These are phyloP conservation scores for Cucurbita ficifolia DNA, from an alignment of 306 rosid genomes.

Conservation along the genomic window DNA sequence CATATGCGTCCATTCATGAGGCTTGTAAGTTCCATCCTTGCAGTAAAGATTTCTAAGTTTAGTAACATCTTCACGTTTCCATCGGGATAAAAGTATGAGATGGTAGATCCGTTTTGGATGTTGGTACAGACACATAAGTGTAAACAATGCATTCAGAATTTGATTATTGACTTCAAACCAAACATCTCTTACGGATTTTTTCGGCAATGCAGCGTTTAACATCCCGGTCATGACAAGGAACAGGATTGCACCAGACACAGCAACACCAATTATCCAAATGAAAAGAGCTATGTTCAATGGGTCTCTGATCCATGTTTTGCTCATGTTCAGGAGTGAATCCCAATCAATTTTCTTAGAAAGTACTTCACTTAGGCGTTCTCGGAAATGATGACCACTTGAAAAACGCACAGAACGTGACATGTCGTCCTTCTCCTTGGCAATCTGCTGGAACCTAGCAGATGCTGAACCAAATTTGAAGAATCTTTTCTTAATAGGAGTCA, in stretches of 20 bases:
- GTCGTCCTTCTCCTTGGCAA: constrained; percentile 47
- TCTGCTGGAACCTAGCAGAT: constrained; percentile 43
- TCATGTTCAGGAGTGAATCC: constrained; percentile 38
- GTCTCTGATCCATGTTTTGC: constrained; percentile 53
- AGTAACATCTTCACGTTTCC: constrained; percentile 54
- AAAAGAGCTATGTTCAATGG: constrained; percentile 88
- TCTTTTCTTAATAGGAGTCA: constrained; percentile 30
- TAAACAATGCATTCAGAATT: constrained; percentile 80
- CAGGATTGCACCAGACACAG: constrained; percentile 77
- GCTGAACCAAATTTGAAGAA: constrained; percentile 62
- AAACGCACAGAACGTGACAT: constrained; percentile 47
- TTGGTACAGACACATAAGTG: constrained; percentile 83
- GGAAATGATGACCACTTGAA: constrained; percentile 26
- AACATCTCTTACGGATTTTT: constrained; percentile 47
- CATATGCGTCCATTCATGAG: constrained; percentile 86
- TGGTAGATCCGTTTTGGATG: constrained; percentile 73
- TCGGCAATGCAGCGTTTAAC: constrained; percentile 47
- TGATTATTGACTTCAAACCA: constrained; percentile 96
- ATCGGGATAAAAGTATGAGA: constrained; percentile 66
- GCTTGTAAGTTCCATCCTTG: constrained; percentile 77
- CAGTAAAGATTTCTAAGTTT: constrained; percentile 57
- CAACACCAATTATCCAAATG: constrained; percentile 54
- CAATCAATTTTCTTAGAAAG: constrained; percentile 49
- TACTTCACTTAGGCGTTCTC: constrained; percentile 32
- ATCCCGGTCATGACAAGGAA: constrained; percentile 94